A percentile compares a stretch with the other conserved stretches of the same genome.
phyloP scores from a whole-genome alignment of 768 basidiomycete species.

The Termitomyces sp. region DNA sequence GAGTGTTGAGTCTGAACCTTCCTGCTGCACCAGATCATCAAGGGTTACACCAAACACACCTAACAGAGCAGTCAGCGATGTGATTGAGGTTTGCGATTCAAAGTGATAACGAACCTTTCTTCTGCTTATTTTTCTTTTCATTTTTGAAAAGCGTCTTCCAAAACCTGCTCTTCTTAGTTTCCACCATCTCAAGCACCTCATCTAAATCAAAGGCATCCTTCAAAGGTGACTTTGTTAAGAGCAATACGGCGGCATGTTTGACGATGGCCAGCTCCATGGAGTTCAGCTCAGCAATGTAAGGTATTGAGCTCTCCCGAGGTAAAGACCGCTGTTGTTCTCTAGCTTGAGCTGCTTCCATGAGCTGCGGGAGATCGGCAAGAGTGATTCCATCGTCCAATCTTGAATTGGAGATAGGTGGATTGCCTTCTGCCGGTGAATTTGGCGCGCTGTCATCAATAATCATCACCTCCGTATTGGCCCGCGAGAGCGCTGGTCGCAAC shows the following conservation, averaged over 20 bases:
- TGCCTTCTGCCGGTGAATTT: constrained; percentile 58
- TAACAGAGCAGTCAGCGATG: constrained; percentile 21
- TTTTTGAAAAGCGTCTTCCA: constrained; percentile 96
- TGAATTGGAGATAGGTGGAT: constrained; percentile 23
- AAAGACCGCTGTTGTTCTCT: constrained; percentile 83
- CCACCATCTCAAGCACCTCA: constrained; percentile 89
- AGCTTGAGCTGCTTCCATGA: constrained; percentile 90
- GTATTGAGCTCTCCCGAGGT: constrained; percentile 71
- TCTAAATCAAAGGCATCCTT: constrained; percentile 85
- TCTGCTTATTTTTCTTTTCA: constrained; percentile 89
- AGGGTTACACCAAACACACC: constrained; percentile 93
- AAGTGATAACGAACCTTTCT: constrained; percentile 54
- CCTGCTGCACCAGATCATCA: constrained; percentile 88
- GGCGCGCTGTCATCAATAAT: constrained; percentile 82
- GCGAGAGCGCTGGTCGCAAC: constrained; percentile 63
- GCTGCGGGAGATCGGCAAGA: constrained; percentile 88
- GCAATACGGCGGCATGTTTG: constrained; percentile 85
- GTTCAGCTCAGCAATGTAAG: constrained; percentile 80
- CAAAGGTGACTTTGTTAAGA: constrained; percentile 72
- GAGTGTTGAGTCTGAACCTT: constrained; percentile 92
- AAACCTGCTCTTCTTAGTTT: constrained; percentile 88
- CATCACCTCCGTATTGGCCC: constrained; percentile 82
- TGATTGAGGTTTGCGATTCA: neutral
- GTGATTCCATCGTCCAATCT: constrained; percentile 78
- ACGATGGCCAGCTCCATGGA: constrained; percentile 85